These are phyloP conservation scores for Colletotrichum lindemuthianum DNA, from an alignment of 2,329 filamentous ascomycete genomes.

Conservation along the genomic window DNA sequence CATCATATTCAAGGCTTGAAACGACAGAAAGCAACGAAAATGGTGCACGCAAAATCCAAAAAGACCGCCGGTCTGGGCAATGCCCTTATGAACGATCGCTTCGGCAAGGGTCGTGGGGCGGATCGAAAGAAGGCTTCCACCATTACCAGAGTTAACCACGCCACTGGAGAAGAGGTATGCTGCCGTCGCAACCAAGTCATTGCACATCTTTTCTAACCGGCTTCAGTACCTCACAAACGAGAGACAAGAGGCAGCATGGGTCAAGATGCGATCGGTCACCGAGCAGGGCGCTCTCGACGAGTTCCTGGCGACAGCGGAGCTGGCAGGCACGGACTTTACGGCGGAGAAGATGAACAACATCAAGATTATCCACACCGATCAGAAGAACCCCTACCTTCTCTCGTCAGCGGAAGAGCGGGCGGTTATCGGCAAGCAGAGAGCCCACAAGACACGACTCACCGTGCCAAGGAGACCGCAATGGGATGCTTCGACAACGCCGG, in stretches of 20 bases:
- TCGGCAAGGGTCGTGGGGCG: constrained; percentile 88
- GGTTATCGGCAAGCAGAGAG: constrained; percentile 81
- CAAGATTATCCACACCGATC: constrained; percentile 97
- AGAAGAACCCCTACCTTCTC: constrained; percentile 93
- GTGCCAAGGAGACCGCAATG: constrained; percentile 91
- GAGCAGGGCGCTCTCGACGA: constrained; percentile 97
- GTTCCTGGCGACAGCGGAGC: constrained; percentile 92
- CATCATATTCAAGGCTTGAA: constrained; percentile 1
- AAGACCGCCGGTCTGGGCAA: constrained; percentile 95
- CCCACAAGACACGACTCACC: constrained; percentile 81
- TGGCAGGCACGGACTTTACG: constrained; percentile 98
- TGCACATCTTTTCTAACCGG: constrained; percentile 37
- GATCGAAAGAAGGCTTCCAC: constrained; percentile 77
- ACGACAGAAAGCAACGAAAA: constrained; percentile 47
- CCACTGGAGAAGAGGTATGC: constrained; percentile 77
- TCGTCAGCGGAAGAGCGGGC: constrained; percentile 85
- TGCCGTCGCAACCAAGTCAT: constrained; percentile 23
- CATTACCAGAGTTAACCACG: constrained; percentile 76
- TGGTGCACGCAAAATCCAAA: constrained; percentile 86
- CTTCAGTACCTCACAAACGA: constrained; percentile 87
- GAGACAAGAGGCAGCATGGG: constrained; percentile 91
- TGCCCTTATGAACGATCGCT: constrained; percentile 97
- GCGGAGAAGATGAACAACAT: constrained; percentile 99
- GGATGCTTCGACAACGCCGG: constrained; percentile 85
- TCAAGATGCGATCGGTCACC: constrained; percentile 99